Evolutionary conservation across 306 rosid genomes (phyloP).

Genomic region (Mimosa pudica): DNA sequence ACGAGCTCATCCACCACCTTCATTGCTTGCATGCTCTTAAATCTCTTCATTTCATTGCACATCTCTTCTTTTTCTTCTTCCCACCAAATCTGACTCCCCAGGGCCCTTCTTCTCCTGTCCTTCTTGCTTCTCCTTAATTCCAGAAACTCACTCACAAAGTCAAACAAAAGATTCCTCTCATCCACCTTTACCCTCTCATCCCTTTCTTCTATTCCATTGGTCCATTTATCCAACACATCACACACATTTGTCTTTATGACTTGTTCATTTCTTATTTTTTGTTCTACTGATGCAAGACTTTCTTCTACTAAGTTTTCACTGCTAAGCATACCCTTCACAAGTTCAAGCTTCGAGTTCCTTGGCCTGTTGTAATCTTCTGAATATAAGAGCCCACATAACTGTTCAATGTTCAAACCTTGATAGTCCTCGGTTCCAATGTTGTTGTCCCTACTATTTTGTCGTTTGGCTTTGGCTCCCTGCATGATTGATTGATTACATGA

Average conservation of each 20-base stretch:
- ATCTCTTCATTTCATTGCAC: constrained; percentile 48
- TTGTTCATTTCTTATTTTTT: constrained; percentile 1
- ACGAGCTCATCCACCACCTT: constrained; percentile 47
- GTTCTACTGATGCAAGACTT: constrained; percentile 50
- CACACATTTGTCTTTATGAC: constrained; percentile 46
- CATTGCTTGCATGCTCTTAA: constrained; percentile 54
- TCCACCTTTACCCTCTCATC: constrained; percentile 36
- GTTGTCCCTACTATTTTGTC: constrained; percentile 34
- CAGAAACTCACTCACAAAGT: constrained; percentile 55
- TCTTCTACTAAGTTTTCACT: constrained; percentile 54
- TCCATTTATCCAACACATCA: background rate
- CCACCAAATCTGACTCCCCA: constrained; percentile 42
- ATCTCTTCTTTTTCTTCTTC: constrained; percentile 49
- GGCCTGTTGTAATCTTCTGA: background rate
- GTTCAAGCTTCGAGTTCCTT: constrained; percentile 58
- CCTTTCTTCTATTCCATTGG: constrained; percentile 33
- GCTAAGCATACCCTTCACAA: constrained; percentile 56
- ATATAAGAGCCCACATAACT: background rate
- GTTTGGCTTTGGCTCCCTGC: constrained; percentile 62
- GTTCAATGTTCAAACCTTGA: constrained; percentile 41
- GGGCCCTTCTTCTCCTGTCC: constrained; percentile 45
- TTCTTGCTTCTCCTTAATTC: constrained; percentile 30
- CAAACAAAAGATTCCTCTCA: constrained; percentile 60
- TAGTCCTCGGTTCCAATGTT: constrained; percentile 43
- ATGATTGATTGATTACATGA: constrained; percentile 21